These are phyloP conservation scores for Pleurotus tuoliensis DNA, from an alignment of 768 basidiomycete genomes.

Conservation along the genomic window DNA sequence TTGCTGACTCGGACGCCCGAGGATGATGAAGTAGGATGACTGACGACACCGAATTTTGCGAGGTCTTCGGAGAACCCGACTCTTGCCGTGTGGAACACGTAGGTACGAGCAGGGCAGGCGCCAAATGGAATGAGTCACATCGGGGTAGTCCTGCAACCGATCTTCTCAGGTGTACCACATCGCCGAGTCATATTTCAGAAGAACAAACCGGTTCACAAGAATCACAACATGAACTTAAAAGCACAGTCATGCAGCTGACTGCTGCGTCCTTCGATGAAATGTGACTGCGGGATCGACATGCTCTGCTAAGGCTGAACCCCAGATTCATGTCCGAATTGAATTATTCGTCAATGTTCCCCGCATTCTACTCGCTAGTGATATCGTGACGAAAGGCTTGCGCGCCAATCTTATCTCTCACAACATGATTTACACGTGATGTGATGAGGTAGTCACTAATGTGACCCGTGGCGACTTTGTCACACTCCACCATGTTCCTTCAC, in stretches of 20 bases:
- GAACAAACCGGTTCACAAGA: background rate
- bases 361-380: too few species aligned
- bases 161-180: background rate
- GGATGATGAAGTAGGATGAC: too few species aligned
- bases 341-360: too few species aligned
- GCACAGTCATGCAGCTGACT: background rate
- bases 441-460: background rate
- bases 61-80: too few species aligned
- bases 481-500: constrained; percentile 4
- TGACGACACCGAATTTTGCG: too few species aligned
- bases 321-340: too few species aligned
- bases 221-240: background rate
- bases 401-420: too few species aligned
- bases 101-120: too few species aligned
- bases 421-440: background rate
- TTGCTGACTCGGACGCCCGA: too few species aligned
- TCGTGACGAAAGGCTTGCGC: too few species aligned
- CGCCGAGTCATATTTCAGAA: background rate
- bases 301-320: too few species aligned
- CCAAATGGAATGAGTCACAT: background rate
- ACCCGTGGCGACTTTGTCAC: background rate
- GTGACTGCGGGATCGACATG: background rate
- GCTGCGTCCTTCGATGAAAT: background rate
- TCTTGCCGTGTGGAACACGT: too few species aligned
- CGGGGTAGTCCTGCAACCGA: background rate